Percentiles rank a stretch among this genome's conserved stretches.
Conservation (phyloP, 2,329 filamentous ascomycete genomes). For the Aureobasidium sp. region DNA sequence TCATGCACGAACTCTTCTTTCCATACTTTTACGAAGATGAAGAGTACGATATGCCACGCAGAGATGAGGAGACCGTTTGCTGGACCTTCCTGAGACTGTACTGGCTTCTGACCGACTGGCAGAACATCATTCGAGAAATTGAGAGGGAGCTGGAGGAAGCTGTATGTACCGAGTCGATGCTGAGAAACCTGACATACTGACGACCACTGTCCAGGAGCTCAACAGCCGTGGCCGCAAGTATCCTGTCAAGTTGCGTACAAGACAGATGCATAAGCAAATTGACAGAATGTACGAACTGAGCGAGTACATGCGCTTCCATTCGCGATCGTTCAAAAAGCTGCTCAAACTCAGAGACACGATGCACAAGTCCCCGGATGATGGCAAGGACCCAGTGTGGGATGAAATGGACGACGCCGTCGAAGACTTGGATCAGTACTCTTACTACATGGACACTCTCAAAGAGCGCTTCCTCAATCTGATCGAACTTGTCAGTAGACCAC, state of each 20-base stretch:
- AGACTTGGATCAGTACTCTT: conserved; percentile 29
- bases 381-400: conserved; percentile 26
- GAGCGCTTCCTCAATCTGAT: conserved; percentile 33
- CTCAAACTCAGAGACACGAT: conserved; percentile 27
- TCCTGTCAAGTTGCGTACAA: conserved; percentile 27
- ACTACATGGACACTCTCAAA: conserved; percentile 27
- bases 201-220: conserved; percentile 19
- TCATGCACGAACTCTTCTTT: conserved; percentile 28
- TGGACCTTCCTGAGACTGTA: conserved; percentile 30
- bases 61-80: conserved; percentile 30
- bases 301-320: conserved; percentile 30
- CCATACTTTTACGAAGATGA: conserved; percentile 25
- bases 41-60: conserved; percentile 25
- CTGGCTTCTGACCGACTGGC: conserved; percentile 30
- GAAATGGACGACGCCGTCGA: conserved; percentile 30
- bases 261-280: conserved; percentile 28
- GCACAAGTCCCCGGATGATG: conserved; percentile 19
- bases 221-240: conserved; percentile 28
- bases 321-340: conserved; percentile 27
- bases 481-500: conserved; percentile 20
- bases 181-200: background rate
- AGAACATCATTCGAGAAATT: conserved; percentile 30
- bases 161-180: background rate
- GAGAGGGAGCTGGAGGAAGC: conserved; percentile 27
- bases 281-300: conserved; percentile 30